phyloP scores from a whole-genome alignment of 2,329 filamentous ascomycete genomes.

The Ascochyta koolunga region DNA sequence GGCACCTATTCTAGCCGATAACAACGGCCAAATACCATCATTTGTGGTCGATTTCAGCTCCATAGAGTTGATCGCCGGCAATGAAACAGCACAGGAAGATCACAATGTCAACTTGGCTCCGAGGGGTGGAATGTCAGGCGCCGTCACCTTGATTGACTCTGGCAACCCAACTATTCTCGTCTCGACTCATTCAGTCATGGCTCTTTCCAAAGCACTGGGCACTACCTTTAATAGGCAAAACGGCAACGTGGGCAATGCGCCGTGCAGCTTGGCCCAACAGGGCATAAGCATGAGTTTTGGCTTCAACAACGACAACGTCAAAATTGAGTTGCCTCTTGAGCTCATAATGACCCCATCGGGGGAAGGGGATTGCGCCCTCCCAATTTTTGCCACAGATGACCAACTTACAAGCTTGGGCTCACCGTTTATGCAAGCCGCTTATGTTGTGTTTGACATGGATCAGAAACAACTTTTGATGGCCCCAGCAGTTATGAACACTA shows the following conservation, averaged over 20 bases:
- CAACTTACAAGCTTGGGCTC: background rate
- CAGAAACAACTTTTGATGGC: background rate
- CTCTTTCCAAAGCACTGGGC: too few species aligned
- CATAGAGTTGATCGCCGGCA: background rate
- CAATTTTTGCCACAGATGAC: background rate
- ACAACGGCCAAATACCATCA: background rate
- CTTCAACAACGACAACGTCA: background rate
- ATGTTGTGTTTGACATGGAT: background rate
- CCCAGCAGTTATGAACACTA: background rate
- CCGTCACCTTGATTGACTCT: too few species aligned
- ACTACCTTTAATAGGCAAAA: too few species aligned
- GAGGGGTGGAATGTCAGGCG: too few species aligned
- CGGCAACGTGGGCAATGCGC: background rate
- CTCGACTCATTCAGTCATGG: too few species aligned
- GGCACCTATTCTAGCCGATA: background rate
- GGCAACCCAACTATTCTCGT: too few species aligned
- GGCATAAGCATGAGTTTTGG: background rate
- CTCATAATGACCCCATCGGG: background rate
- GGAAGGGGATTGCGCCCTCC: background rate
- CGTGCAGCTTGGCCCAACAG: background rate
- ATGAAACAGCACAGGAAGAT: background rate
- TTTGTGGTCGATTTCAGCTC: slow-evolving; percentile 1
- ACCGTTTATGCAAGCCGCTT: background rate
- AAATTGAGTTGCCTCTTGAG: background rate
- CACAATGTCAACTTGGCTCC: background rate